A percentile compares a stretch with the other conserved stretches of the same genome.
Evolutionary conservation across 1,284 basidiomycete species (phyloP).

Genomic region (Volvariella surrecta): DNA sequence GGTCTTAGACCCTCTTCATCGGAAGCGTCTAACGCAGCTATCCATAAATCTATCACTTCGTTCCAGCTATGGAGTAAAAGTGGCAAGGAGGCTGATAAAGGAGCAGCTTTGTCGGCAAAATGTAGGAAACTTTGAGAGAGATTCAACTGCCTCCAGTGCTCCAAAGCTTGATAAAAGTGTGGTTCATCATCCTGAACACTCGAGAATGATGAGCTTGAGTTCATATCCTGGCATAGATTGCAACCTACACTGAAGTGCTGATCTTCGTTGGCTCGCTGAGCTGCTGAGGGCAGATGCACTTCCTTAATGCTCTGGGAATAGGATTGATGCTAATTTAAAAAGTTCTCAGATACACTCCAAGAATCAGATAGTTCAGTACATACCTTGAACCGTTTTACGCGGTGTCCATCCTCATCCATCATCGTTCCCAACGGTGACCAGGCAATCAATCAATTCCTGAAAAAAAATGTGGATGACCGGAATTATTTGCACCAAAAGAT

Average conservation of each 20-base stretch:
- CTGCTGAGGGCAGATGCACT: conserved; percentile 63
- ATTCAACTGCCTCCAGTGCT: conserved; percentile 74
- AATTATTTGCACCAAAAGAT: conserved; percentile 4
- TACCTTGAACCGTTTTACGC: conserved; percentile 39
- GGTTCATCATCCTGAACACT: conserved; percentile 57
- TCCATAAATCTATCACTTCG: conserved; percentile 58
- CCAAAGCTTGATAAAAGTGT: conserved; percentile 61
- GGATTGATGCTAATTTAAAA: conserved; percentile 52
- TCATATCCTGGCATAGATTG: background rate
- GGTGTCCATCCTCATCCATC: conserved; percentile 18
- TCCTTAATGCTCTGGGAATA: conserved; percentile 58
- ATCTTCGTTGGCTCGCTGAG: conserved; percentile 48
- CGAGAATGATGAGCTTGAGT: background rate
- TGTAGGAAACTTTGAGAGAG: conserved; percentile 69
- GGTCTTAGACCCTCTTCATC: conserved; percentile 64
- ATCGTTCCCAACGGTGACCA: background rate
- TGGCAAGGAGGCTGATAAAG: conserved; percentile 70
- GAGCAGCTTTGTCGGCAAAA: conserved; percentile 53
- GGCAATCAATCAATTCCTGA: background rate
- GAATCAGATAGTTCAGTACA: conserved; percentile 1
- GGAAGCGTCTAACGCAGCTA: conserved; percentile 39
- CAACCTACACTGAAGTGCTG: conserved; percentile 15
- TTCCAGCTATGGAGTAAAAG: conserved; percentile 76
- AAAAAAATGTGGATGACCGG: background rate
- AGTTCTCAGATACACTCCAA: background rate